Evolutionary conservation across 2,329 filamentous ascomycete species (phyloP).

Genomic region (Calonectria pseudoturangicola): DNA sequence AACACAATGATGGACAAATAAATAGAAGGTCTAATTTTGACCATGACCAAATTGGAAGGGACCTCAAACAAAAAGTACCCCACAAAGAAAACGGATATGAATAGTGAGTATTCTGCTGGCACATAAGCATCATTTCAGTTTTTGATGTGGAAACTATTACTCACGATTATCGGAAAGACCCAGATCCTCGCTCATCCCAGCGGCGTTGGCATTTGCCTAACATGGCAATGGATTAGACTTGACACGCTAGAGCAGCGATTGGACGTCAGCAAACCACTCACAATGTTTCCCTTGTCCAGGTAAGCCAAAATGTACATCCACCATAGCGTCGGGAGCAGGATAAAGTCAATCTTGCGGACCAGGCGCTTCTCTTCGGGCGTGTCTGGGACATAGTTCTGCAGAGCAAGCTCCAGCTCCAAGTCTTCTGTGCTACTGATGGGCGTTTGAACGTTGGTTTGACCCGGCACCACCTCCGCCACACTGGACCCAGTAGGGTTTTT

Average conservation of each 20-base stretch:
- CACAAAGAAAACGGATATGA: conserved; percentile 43
- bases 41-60: conserved; percentile 42
- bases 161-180: conserved; percentile 39
- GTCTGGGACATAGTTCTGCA: conserved; percentile 38
- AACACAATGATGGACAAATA: conserved; percentile 41
- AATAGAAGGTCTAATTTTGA: conserved; percentile 41
- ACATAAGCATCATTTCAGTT: not conserved
- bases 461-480: conserved; percentile 10
- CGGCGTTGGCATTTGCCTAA: conserved; percentile 44
- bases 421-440: conserved; percentile 6
- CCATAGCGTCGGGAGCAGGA: conserved; percentile 69
- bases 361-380: conserved; percentile 59
- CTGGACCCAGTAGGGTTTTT: conserved; percentile 16
- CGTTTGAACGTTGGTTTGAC: not conserved
- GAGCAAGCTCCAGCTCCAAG: conserved; percentile 26
- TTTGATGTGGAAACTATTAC: not conserved
- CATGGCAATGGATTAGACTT: not conserved
- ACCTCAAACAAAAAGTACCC: conserved; percentile 42
- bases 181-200: conserved; percentile 41
- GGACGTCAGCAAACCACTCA: conserved; percentile 31
- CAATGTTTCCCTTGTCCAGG: conserved; percentile 56
- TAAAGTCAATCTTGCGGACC: conserved; percentile 66
- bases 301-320: conserved; percentile 56
- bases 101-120: conserved; percentile 41
- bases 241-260: not conserved